A percentile compares a stretch with the other conserved stretches of the same genome.
phyloP scores from a whole-genome alignment of 2,329 filamentous ascomycete genomes.

The Ophiostoma quercus region DNA sequence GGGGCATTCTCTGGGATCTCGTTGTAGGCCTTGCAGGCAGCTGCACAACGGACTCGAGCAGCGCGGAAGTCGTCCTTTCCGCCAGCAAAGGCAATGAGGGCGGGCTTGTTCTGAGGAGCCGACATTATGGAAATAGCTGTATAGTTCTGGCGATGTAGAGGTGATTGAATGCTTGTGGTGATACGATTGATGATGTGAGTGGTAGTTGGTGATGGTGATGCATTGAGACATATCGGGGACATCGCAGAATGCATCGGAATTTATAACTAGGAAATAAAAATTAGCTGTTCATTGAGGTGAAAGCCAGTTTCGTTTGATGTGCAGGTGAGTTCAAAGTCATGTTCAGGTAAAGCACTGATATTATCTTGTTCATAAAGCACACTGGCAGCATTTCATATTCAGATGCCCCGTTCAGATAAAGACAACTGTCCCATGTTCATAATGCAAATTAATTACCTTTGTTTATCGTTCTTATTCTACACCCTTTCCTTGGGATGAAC shows the following conservation, averaged over 20 bases:
- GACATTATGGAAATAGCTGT: background rate
- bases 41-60: background rate
- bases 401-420: background rate
- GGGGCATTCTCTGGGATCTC: background rate
- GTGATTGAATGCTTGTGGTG: background rate
- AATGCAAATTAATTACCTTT: too few relatives aligned
- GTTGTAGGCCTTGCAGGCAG: constrained; percentile 4
- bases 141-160: too few relatives aligned
- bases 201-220: background rate
- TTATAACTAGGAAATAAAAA: background rate
- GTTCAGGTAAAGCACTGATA: background rate
- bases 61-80: constrained; percentile 3
- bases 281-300: background rate
- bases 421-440: too few relatives aligned
- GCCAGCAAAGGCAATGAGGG: background rate
- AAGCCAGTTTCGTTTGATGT: background rate
- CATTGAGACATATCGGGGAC: too few relatives aligned
- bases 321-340: background rate
- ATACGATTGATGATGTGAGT: background rate
- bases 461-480: background rate
- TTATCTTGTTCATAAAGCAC: background rate
- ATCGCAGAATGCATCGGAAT: background rate
- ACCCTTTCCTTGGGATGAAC: too few relatives aligned
- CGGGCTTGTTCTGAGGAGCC: background rate
- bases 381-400: background rate